A percentile compares a stretch with the other conserved stretches of the same genome.
These are phyloP conservation scores for Lichtheimia corymbifera DNA, from an alignment of 371 early-diverging fungal genomes.

Conservation along the genomic window DNA sequence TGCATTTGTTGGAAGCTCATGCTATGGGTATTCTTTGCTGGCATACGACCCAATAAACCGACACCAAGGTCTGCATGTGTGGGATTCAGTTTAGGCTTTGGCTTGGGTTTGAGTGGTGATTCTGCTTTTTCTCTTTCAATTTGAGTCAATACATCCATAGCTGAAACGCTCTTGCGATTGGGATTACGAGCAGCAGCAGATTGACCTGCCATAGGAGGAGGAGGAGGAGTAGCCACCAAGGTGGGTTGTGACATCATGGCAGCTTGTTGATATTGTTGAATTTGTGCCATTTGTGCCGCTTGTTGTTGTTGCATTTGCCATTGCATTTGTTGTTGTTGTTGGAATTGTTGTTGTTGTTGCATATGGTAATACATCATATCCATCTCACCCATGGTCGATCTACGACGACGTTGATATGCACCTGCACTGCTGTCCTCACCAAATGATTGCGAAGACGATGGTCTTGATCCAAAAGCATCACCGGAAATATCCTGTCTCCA, in stretches of 20 bases:
- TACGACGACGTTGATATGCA: conserved; percentile 17
- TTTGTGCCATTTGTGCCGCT: conserved; percentile 28
- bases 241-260: conserved; percentile 15
- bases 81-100: conserved; percentile 13
- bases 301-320: conserved; percentile 29
- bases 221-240: conserved; percentile 1
- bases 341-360: conserved; percentile 12
- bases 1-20: conserved; percentile 43
- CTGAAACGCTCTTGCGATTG: conserved; percentile 44
- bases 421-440: neutral
- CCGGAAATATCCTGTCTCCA: conserved; percentile 24
- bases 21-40: conserved; percentile 31
- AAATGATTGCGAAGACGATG: neutral
- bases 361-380: conserved; percentile 30
- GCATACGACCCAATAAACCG: conserved; percentile 35
- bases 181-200: conserved; percentile 12
- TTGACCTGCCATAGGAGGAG: neutral
- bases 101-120: conserved; percentile 18
- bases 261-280: conserved; percentile 32
- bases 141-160: conserved; percentile 48
- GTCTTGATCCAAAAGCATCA: conserved; percentile 4
- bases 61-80: conserved; percentile 32
- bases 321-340: conserved; percentile 30
- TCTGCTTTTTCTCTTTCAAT: conserved; percentile 45
- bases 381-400: conserved; percentile 35